Base-by-base conservation (phyloP, 2,329 filamentous ascomycete genomes). In the Penicillium sp. region DNA sequence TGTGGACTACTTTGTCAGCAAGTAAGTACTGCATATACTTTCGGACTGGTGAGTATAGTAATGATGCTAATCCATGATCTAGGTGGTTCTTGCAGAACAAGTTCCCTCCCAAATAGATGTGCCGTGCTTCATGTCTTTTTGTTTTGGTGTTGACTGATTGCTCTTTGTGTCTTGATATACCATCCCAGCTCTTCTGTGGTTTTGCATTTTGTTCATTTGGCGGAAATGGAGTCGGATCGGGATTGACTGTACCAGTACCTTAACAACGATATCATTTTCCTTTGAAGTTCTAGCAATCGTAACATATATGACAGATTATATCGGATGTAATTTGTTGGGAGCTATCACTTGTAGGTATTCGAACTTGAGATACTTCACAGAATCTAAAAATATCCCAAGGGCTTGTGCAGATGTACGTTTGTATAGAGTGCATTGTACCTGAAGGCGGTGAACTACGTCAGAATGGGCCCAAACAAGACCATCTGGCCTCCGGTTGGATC, bases 51-150 rank as follows among this genome's bases (percentile, higher is more conserved):
- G n/a, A 13, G 32, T 31, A 4, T 29, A 16, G 6, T 24, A 6
- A 39, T 35, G 22, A 32, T 61, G 54, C 59, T 67, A 58, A 65
- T 24, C 14, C 22, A 22, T 44, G 24, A 5, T 53, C 11, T 58
- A 81, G 78, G 63, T 81, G 78, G 74, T 72, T 81, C 53, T 69
- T 80, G 60, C 75, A 79, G 65, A 80, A 80, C 72, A 80, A 79
- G 66, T 81, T 76, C 62, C 78, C 78, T 48, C 72, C 73, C 53
- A 78, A 79, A 70, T 78, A 75, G 64, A 61, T 26, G 43, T 40
- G 22, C 20, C 20, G 40, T 10, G 18, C 46, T 39, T 34, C 20
- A 16, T 39, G 14, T 52, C 29, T 35, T 24, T 50, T 37, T 24
- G 24, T 40, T 20, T 20, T 14, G 35, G 35, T 38, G 43, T 48